A percentile compares a stretch with the other conserved stretches of the same genome.
These are phyloP conservation scores for Anaeromyces robustus DNA, from an alignment of 192 early-diverging fungal genomes.

Conservation along the genomic window DNA sequence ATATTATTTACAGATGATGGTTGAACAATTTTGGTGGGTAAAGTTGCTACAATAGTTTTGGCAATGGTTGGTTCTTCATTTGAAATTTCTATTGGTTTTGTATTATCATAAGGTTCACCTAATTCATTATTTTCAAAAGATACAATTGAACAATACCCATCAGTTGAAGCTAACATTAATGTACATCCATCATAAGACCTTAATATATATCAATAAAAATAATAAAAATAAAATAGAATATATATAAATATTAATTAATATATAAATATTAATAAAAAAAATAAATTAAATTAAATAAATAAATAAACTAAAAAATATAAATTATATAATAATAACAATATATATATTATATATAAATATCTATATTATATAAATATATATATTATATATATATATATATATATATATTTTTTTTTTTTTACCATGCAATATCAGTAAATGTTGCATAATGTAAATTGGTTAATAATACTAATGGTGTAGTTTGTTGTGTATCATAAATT, in stretches of 20 bases:
- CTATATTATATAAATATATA: too few relatives aligned
- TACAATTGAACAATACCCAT: conserved; percentile 73
- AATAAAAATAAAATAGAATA: conserved; percentile 3
- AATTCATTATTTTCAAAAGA: conserved; percentile 54
- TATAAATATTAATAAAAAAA: too few relatives aligned
- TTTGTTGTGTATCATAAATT: conserved; percentile 74
- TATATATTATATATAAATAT: too few relatives aligned
- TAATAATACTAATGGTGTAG: conserved; percentile 50
- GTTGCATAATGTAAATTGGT: conserved; percentile 76
- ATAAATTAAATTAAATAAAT: too few relatives aligned
- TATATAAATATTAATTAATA: too few relatives aligned
- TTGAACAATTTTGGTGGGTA: background rate
- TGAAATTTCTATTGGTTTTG: background rate
- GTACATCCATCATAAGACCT: conserved; percentile 56
- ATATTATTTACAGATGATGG: background rate
- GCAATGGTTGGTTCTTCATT: background rate
- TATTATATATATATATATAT: too few relatives aligned
- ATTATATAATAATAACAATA: too few relatives aligned
- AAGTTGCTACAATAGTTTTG: background rate
- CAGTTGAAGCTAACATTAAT: conserved; percentile 60
- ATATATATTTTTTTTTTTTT: conserved; percentile 4
- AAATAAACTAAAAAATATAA: too few relatives aligned
- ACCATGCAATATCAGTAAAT: conserved; percentile 81
- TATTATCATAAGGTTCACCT: conserved; percentile 13
- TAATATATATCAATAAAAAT: background rate